Conservation (phyloP, 2,329 filamentous ascomycete genomes). For the Stylonectria norvegica region DNA sequence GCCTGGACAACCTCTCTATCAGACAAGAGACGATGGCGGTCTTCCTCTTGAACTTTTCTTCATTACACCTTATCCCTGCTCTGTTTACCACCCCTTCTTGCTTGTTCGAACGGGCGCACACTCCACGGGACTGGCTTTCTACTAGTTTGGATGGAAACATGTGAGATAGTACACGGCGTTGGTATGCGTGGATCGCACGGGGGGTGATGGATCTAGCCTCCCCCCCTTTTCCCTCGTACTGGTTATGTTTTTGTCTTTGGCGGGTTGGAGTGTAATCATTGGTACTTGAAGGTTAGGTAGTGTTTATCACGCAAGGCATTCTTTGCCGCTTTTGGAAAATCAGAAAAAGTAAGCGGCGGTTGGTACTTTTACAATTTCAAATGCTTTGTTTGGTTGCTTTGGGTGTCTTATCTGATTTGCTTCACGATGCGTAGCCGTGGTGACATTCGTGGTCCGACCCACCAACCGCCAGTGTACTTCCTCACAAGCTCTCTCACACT, state of each 20-base stretch:
- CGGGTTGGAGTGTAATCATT: slow-evolving; percentile 1
- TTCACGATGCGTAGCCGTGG: slow-evolving; percentile 52
- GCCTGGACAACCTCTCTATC: too few species aligned
- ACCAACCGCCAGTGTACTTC: slow-evolving; percentile 56
- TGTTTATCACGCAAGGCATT: neutral
- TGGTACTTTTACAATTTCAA: too few species aligned
- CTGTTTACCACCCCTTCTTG: too few species aligned
- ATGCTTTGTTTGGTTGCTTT: neutral
- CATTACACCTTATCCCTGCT: too few species aligned
- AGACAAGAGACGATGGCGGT: too few species aligned
- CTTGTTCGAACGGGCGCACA: too few species aligned
- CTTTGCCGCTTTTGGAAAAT: neutral
- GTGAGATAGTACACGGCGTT: slow-evolving; percentile 22
- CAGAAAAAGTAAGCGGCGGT: too few species aligned
- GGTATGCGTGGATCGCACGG: slow-evolving; percentile 16
- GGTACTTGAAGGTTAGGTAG: neutral
- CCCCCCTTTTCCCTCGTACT: neutral
- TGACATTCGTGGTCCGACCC: slow-evolving; percentile 60
- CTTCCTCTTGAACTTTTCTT: too few species aligned
- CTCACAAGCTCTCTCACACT: slow-evolving; percentile 41
- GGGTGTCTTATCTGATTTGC: too few species aligned
- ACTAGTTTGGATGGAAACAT: slow-evolving; percentile 16
- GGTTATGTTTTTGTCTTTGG: neutral
- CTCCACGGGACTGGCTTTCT: too few species aligned
- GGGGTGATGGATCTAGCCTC: slow-evolving; percentile 9